These are phyloP conservation scores for Hericium coralloides DNA, from an alignment of 768 basidiomycete species.

Conservation along the genomic window DNA sequence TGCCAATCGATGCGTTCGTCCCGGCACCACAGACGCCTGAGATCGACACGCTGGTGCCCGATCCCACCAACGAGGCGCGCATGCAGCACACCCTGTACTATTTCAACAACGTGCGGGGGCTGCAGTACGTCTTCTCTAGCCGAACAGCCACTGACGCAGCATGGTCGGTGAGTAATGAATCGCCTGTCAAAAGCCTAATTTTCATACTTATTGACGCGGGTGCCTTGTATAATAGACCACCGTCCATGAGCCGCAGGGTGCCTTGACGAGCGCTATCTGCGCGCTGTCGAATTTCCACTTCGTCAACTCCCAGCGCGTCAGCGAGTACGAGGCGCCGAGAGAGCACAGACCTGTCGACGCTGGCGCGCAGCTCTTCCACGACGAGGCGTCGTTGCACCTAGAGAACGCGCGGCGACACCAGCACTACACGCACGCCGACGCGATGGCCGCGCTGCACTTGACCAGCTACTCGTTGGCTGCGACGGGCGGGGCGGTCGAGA, in stretches of 20 bases:
- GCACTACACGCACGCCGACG: slow-evolving; percentile 47
- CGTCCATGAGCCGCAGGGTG: slow-evolving; percentile 6
- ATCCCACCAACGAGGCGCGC: slow-evolving; percentile 9
- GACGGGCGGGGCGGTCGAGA: slow-evolving; percentile 35
- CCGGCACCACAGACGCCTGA: neutral
- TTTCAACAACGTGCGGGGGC: slow-evolving; percentile 59
- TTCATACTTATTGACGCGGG: neutral
- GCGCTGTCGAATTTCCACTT: slow-evolving; percentile 13
- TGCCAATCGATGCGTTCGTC: slow-evolving; percentile 3
- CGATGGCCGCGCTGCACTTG: slow-evolving; percentile 71
- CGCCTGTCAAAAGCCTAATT: neutral
- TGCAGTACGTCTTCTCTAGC: slow-evolving; percentile 58
- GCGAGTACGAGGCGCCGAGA: neutral
- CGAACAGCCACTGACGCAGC: slow-evolving; percentile 55
- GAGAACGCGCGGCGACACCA: slow-evolving; percentile 10
- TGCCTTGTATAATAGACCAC: neutral
- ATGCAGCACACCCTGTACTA: slow-evolving; percentile 49
- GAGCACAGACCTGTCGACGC: slow-evolving; percentile 6
- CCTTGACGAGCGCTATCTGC: slow-evolving; percentile 10
- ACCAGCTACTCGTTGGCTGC: slow-evolving; percentile 52
- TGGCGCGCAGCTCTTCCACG: slow-evolving; percentile 11
- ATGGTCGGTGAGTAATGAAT: slow-evolving; percentile 43
- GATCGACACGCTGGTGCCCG: slow-evolving; percentile 8
- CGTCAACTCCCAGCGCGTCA: slow-evolving; percentile 5
- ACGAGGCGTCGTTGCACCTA: slow-evolving; percentile 11